Conservation (phyloP, 1,284 basidiomycete genomes). For the Rhodotorula sp. region DNA sequence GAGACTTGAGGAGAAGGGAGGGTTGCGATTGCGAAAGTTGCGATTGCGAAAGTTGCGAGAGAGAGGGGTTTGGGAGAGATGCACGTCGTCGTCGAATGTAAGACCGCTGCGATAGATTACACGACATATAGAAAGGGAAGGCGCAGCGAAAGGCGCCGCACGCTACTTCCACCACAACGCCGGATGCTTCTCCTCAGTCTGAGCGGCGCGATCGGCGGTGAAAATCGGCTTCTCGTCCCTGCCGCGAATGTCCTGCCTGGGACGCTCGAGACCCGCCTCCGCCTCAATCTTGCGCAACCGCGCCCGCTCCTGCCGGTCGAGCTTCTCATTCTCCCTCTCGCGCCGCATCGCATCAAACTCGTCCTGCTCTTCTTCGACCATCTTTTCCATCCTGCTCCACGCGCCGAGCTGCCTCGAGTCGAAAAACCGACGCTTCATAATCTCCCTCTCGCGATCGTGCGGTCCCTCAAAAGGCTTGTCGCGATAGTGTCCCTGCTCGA, state of each 20-base stretch:
- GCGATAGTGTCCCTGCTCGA: neutral
- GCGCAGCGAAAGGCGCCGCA: no score
- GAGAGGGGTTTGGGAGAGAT: no score
- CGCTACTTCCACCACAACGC: slow-evolving; percentile 22
- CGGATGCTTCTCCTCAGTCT: slow-evolving; percentile 12
- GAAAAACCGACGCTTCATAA: slow-evolving; percentile 11
- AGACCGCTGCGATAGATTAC: no score
- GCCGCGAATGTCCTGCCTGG: neutral
- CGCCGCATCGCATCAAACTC: slow-evolving; percentile 10
- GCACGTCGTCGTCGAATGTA: no score
- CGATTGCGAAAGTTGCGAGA: no score
- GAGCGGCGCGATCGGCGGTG: neutral
- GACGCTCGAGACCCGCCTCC: slow-evolving; percentile 1
- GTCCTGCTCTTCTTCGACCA: slow-evolving; percentile 30
- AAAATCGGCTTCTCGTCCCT: neutral
- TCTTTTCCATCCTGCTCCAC: slow-evolving; percentile 31
- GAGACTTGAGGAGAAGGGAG: no score
- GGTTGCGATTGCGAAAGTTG: no score
- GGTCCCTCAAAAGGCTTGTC: neutral
- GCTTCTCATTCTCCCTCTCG: slow-evolving; percentile 4
- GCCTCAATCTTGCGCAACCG: neutral
- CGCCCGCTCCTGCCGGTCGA: neutral
- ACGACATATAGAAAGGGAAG: no score
- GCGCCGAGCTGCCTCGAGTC: slow-evolving; percentile 9
- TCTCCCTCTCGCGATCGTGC: neutral